Evolutionary conservation across 2,329 filamentous ascomycete genomes (phyloP).

Genomic region (Aureobasidium sp.): DNA sequence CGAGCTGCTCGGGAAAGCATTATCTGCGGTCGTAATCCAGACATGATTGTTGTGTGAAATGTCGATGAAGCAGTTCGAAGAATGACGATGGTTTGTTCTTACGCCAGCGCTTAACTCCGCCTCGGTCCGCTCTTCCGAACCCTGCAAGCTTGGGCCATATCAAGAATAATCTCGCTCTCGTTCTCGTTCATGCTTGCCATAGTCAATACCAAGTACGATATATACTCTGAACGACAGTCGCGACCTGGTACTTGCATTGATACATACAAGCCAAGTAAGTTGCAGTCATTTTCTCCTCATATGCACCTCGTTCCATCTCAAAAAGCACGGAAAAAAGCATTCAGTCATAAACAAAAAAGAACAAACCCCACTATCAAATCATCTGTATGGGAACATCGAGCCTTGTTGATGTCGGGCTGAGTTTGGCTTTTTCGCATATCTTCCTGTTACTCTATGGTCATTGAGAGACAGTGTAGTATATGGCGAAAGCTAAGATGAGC

Average conservation of each 20-base stretch:
- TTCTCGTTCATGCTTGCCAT: background rate
- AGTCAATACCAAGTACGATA: background rate
- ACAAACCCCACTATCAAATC: background rate
- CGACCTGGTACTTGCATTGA: background rate
- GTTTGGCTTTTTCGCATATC: too few relatives aligned
- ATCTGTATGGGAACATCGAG: too few relatives aligned
- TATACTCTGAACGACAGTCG: background rate
- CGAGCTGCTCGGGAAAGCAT: slow-evolving; percentile 14
- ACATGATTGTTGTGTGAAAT: background rate
- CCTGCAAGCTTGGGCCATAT: background rate
- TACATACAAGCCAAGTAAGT: background rate
- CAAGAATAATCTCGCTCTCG: slow-evolving; percentile 5
- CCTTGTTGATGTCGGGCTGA: too few relatives aligned
- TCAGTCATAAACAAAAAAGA: background rate
- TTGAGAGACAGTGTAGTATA: too few relatives aligned
- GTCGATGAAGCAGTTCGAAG: background rate
- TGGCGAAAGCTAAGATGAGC: too few relatives aligned
- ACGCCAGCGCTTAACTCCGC: slow-evolving; percentile 1
- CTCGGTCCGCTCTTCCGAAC: background rate
- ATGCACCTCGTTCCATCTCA: background rate
- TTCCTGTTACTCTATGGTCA: too few relatives aligned
- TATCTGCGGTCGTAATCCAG: slow-evolving; percentile 16
- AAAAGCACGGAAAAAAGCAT: background rate
- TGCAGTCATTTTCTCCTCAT: background rate
- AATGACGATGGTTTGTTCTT: slow-evolving; percentile 5